Percentiles rank a stretch among this genome's conserved stretches.
These are phyloP conservation scores for Panicum hallii DNA, from an alignment of 202 grass and related monocot genomes.

Conservation along the genomic window DNA sequence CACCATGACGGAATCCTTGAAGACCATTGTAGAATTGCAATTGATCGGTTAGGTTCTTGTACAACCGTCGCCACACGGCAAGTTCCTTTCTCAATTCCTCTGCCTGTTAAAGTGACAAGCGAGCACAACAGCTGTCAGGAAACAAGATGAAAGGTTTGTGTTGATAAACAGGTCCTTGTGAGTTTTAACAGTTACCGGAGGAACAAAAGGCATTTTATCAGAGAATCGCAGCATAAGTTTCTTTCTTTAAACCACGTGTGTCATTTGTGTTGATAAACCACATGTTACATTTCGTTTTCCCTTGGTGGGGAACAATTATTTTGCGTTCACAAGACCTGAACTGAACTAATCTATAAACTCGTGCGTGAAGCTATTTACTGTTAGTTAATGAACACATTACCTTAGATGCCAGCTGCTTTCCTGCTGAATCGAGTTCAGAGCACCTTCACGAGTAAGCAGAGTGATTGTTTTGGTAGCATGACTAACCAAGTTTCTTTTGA, in stretches of 20 bases:
- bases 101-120: conserved; percentile 18
- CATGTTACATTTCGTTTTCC: background rate
- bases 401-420: conserved; percentile 48
- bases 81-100: conserved; percentile 13
- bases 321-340: background rate
- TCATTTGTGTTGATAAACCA: background rate
- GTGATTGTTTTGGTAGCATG: background rate
- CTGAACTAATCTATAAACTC: background rate
- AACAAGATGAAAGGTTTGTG: background rate
- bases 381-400: conserved; percentile 42
- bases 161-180: background rate
- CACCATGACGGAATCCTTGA: background rate
- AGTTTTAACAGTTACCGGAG: background rate
- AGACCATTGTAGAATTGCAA: background rate
- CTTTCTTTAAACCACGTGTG: background rate
- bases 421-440: conserved; percentile 48
- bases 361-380: background rate
- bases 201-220: background rate
- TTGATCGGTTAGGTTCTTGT: background rate
- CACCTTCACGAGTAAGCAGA: conserved; percentile 52
- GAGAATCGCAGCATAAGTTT: background rate
- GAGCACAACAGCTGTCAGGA: background rate
- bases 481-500: background rate
- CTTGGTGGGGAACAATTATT: background rate
- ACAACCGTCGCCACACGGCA: background rate